Conservation (phyloP, 1,284 basidiomycete species). For the Rhodotorula sp. region DNA sequence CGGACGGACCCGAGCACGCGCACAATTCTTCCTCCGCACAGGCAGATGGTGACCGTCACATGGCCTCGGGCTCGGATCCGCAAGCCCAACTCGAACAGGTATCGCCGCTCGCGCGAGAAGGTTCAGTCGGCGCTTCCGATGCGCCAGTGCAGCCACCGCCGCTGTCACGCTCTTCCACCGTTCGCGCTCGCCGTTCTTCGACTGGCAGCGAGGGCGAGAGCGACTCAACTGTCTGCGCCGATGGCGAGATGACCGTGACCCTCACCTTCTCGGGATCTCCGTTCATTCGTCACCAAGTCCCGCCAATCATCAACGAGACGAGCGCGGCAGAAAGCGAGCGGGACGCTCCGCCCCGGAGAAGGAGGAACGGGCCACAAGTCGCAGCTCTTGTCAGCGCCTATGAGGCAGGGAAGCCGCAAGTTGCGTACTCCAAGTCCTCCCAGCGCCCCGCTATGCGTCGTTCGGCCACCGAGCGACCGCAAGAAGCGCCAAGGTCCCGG, state of each 20-base stretch:
- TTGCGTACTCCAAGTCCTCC: background rate
- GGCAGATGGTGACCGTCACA: too few relatives aligned
- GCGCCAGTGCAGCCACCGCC: background rate
- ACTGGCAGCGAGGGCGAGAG: conserved; percentile 56
- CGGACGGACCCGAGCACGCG: too few relatives aligned
- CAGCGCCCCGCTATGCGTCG: conserved; percentile 7
- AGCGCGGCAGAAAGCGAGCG: conserved; percentile 51
- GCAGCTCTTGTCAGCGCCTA: conserved; percentile 10
- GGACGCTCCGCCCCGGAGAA: conserved; percentile 4
- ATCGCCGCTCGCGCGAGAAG: too few relatives aligned
- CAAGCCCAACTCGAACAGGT: too few relatives aligned
- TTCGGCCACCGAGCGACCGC: conserved; percentile 23
- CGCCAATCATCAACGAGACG: conserved; percentile 34
- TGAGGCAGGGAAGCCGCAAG: background rate
- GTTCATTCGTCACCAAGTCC: conserved; percentile 16
- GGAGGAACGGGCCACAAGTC: conserved; percentile 7
- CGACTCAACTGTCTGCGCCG: conserved; percentile 85
- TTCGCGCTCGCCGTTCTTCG: background rate
- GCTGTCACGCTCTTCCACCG: background rate
- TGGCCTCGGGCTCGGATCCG: too few relatives aligned
- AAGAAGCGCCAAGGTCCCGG: background rate
- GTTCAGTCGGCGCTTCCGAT: background rate
- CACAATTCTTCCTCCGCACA: too few relatives aligned
- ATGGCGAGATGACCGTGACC: conserved; percentile 39
- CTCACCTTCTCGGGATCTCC: conserved; percentile 12